Evolutionary conservation across 495 filamentous ascomycete species (phyloP), one percentile per base, ranked within the genome.

Genomic region (Chaetomium tenue): DNA sequence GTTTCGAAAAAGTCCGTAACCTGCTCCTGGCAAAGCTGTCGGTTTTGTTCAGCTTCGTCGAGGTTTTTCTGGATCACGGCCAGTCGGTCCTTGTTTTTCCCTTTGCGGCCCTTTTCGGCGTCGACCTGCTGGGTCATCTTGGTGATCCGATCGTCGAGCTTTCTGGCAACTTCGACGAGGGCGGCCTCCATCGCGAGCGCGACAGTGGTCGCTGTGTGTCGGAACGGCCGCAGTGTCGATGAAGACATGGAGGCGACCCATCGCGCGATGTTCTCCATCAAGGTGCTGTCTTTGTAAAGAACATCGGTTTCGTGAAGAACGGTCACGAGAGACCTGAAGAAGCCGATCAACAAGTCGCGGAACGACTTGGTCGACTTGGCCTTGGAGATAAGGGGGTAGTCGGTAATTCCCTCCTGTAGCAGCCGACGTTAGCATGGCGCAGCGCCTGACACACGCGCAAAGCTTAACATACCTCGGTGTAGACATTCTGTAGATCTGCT

Each of bases 341-440:
- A 98, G 55, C 84, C 85, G 50, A 88, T 77, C n/a, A 98, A 77
- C 23, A 87, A 77, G 7, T 87, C 78, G 58, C 89, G 89, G 76
- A 98, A 98, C 25, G 87, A 81, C 51, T 84, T 82, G 68, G 82
- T 87, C 47, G 82, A 84, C 72, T 88, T 92, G 16, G 83, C 81
- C 73, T 87, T 91, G 12, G 91, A 91, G 23, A 95, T 88, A 18
- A 98, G 83, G n/a, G 94, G 95, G 70, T 98, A 98, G 28, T 97
- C 95, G 20, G 89, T 85, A 48, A 92, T 87, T 48, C 87, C 86
- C 75, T 90, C 85, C 76, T 89, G 64, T 30, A 53, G 1, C n/a
- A 9, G 25, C 22, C 22, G 39, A 63, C 8, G 33, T 63, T 50
- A 63, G 61, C 61, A 63, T 12, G 47, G 33, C 16, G 56, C 63